Conservation (phyloP, 805 yeast species). For the Candida krabiensis region DNA sequence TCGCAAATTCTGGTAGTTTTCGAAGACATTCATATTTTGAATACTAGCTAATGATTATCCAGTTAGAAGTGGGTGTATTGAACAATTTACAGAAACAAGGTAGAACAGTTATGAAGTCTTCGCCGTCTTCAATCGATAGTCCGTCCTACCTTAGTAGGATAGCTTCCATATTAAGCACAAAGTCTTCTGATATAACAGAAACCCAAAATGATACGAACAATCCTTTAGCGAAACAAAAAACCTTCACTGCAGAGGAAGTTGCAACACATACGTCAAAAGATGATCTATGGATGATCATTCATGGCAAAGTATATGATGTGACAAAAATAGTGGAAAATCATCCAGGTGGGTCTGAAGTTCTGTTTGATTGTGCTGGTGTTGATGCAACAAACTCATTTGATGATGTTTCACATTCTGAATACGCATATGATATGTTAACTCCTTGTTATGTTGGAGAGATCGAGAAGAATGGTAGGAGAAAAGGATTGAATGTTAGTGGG, state of each 20-base stretch:
- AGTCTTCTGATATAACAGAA: background rate
- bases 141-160: background rate
- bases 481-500: constrained; percentile 4
- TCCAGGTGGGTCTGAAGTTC: constrained; percentile 86
- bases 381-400: constrained; percentile 72
- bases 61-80: too few species aligned
- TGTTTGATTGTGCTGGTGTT: constrained; percentile 75
- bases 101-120: background rate
- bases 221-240: constrained; percentile 1
- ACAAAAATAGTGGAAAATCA: constrained; percentile 57
- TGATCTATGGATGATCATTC: constrained; percentile 72
- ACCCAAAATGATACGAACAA: background rate
- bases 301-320: constrained; percentile 67
- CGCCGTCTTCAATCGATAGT: background rate
- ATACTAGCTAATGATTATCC: too few species aligned
- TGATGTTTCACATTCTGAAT: constrained; percentile 74
- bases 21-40: too few species aligned
- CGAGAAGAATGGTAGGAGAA: constrained; percentile 35
- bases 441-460: constrained; percentile 81
- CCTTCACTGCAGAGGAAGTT: constrained; percentile 39
- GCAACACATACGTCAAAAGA: constrained; percentile 45
- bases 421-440: constrained; percentile 83
- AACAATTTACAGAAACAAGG: background rate
- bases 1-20: too few species aligned
- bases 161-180: constrained; percentile 1